Percentiles rank a stretch among this genome's conserved stretches.
Conservation (phyloP, 805 yeast genomes). For the Wickerhamiella galacta region DNA sequence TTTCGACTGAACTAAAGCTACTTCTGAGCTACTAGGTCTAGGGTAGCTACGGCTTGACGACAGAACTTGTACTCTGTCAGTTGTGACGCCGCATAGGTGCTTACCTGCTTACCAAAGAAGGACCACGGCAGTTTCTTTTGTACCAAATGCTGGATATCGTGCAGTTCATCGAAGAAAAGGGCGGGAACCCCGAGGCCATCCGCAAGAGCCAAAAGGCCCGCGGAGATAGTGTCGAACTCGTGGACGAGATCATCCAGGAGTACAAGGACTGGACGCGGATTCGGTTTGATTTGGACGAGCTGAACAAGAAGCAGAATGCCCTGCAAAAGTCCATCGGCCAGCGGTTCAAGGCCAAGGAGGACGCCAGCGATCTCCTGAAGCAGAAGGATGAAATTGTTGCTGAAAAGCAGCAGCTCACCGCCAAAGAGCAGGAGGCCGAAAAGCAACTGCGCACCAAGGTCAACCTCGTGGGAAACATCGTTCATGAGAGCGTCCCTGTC, state of each 20-base stretch:
- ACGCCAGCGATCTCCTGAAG: conserved; percentile 66
- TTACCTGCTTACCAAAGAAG: too few relatives aligned
- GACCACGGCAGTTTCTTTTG: too few relatives aligned
- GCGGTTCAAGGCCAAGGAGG: conserved; percentile 89
- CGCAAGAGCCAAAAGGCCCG: conserved; percentile 83
- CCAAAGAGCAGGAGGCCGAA: conserved; percentile 68
- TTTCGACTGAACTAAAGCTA: too few relatives aligned
- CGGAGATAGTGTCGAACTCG: conserved; percentile 86
- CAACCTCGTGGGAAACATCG: conserved; percentile 81
- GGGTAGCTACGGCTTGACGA: too few relatives aligned
- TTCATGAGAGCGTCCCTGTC: conserved; percentile 78
- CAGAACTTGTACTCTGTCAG: too few relatives aligned
- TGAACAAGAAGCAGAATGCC: conserved; percentile 76
- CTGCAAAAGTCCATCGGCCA: conserved; percentile 86
- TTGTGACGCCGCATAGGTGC: too few relatives aligned
- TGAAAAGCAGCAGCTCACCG: conserved; percentile 49
- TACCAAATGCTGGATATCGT: conserved; percentile 95
- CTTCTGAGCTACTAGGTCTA: too few relatives aligned
- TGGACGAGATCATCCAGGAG: conserved; percentile 83
- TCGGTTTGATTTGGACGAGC: conserved; percentile 77
- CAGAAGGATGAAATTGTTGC: conserved; percentile 61
- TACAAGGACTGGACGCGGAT: conserved; percentile 86
- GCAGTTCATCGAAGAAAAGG: conserved; percentile 87
- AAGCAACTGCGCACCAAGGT: conserved; percentile 59
- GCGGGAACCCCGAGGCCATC: conserved; percentile 85